Base-by-base conservation (phyloP, 768 basidiomycete species). In the Phylloporus arenicola region DNA sequence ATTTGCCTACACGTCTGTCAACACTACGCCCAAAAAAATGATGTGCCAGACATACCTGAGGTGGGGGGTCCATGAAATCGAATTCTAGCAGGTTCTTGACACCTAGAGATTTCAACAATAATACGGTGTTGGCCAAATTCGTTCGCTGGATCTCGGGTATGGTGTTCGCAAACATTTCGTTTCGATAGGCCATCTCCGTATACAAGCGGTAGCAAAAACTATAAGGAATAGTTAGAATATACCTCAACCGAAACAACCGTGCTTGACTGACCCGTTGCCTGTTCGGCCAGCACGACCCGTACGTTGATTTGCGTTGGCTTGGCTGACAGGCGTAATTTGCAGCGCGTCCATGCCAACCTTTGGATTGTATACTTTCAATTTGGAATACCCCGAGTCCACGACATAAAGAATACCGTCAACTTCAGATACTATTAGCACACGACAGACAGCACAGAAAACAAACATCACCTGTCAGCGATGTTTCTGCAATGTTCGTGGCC, bases 61-160 rank as follows among this genome's bases (percentile, higher is more conserved):
- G 96, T 19, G 96, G 96, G n/a, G 96, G 96, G 66, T 99, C 96
- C 96, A 99, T 98, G 65, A 99, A 99, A 70, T 98, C 95, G 63
- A 98, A 99, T 69, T 99, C 95, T 19, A 99, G 78, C 37, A 97
- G 70, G 64, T 98, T 92, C 74, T 96, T 96, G 37, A 99, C 96
- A 10, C 96, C 95, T 6, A 99, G 76, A 3, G 94, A 94, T 66
- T 98, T 99, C 51, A 99, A 76, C 33, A 98, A 70, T 19, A 98
- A 70, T 0, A 98, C 96, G 0, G 95, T 99, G 62, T 99, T 98
- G 17, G 96, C 94, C 49, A 99, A 70, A 69, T 99, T 98, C 10
- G 96, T 99, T 41, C 96, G 77, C 68, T 99, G 96, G 48, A 99
- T 99, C 71, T 99, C 96, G 3, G 96, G 96, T 56, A 99, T 98